phyloP scores from a whole-genome alignment of 2,329 filamentous ascomycete species.

The Fulvia fulva region DNA sequence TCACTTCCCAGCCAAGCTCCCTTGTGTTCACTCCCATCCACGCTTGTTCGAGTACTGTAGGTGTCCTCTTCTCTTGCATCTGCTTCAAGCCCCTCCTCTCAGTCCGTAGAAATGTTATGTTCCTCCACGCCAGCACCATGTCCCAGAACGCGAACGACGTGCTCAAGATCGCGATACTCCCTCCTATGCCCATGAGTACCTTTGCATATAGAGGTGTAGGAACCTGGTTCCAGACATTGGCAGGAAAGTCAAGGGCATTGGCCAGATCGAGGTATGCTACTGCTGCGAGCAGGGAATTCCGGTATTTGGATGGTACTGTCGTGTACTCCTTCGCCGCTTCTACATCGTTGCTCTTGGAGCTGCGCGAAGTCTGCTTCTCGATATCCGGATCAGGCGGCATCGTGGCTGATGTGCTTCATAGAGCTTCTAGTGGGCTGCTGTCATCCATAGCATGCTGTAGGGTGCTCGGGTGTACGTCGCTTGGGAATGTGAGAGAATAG shows the following conservation, averaged over 20 bases:
- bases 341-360: background rate
- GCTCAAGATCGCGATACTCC: constrained; percentile 44
- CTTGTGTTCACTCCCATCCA: constrained; percentile 45
- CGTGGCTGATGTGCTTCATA: background rate
- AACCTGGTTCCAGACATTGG: constrained; percentile 54
- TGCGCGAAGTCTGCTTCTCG: background rate
- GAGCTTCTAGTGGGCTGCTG: background rate
- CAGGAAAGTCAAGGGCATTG: constrained; percentile 55
- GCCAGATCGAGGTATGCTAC: constrained; percentile 54
- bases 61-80: constrained; percentile 13
- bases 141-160: constrained; percentile 48
- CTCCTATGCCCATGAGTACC: constrained; percentile 53
- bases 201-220: constrained; percentile 49
- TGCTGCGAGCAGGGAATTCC: constrained; percentile 37
- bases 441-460: background rate
- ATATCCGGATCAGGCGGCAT: background rate
- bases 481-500: background rate
- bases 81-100: constrained; percentile 39
- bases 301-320: background rate
- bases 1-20: constrained; percentile 49
- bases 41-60: constrained; percentile 23
- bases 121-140: constrained; percentile 41
- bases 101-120: constrained; percentile 43
- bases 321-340: background rate
- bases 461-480: background rate